phyloP scores from a whole-genome alignment of 148 eudicot species.

The Cornus kousa region DNA sequence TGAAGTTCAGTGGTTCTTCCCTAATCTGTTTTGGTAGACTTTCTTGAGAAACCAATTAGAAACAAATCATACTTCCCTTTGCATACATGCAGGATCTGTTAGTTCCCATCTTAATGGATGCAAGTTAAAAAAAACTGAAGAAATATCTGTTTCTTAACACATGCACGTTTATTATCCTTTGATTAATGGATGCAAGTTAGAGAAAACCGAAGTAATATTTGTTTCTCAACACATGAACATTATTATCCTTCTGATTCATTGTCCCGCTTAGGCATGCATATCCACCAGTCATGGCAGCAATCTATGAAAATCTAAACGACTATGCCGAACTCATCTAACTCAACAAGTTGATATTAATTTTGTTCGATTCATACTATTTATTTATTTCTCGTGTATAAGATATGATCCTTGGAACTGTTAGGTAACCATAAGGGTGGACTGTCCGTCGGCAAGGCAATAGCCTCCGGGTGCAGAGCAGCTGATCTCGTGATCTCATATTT shows the following conservation, averaged over 20 bases:
- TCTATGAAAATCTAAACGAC: too few relatives aligned
- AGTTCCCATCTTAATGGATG: too few relatives aligned
- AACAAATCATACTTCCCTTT: not conserved
- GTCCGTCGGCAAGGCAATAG: slow-evolving; percentile 89
- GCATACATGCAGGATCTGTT: not conserved
- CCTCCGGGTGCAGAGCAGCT: slow-evolving; percentile 86
- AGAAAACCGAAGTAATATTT: too few relatives aligned
- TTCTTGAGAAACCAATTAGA: not conserved
- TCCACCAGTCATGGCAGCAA: not conserved
- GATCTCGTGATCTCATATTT: slow-evolving; percentile 77
- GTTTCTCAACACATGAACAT: too few relatives aligned
- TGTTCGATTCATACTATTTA: not conserved
- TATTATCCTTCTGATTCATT: too few relatives aligned
- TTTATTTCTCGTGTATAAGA: not conserved
- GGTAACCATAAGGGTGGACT: slow-evolving; percentile 95
- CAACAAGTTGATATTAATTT: not conserved
- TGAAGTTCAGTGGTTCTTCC: not conserved
- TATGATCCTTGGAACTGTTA: slow-evolving; percentile 21
- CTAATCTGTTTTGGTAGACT: not conserved
- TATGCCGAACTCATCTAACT: not conserved
- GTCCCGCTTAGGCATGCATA: too few relatives aligned
- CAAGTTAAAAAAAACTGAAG: too few relatives aligned
- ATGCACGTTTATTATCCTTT: too few relatives aligned
- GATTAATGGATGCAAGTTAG: too few relatives aligned
- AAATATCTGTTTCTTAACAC: too few relatives aligned